Conservation (phyloP, 1,284 basidiomycete species). For the Ceratobasidium sp. region DNA sequence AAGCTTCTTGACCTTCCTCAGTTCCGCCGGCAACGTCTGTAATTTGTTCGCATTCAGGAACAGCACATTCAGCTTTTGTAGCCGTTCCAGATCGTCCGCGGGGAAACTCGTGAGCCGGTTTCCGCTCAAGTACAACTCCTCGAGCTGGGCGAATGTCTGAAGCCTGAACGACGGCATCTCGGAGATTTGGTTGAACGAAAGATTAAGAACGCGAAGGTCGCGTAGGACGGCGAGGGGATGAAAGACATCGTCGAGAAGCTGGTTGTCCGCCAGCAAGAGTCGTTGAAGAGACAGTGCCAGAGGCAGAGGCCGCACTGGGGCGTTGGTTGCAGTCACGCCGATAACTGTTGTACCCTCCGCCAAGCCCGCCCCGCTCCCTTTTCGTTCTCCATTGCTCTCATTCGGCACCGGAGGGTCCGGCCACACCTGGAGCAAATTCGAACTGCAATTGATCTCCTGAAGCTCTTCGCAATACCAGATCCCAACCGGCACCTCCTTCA, state of each 20-base stretch:
- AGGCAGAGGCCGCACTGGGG: constrained; percentile 67
- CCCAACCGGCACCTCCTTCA: constrained; percentile 80
- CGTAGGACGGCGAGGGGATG: constrained; percentile 80
- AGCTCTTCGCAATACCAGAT: constrained; percentile 91
- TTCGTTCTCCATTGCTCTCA: constrained; percentile 52
- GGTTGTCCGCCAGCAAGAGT: constrained; percentile 93
- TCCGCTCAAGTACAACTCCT: constrained; percentile 93
- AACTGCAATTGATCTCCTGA: constrained; percentile 85
- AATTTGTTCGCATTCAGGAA: constrained; percentile 96
- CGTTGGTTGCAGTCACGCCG: neutral
- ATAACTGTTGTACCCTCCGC: constrained; percentile 31
- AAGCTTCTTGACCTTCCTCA: constrained; percentile 86
- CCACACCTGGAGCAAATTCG: constrained; percentile 87
- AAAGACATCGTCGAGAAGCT: constrained; percentile 86
- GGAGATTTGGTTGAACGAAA: constrained; percentile 96
- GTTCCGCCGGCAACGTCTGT: constrained; percentile 91
- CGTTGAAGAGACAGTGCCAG: constrained; percentile 81
- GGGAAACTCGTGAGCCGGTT: constrained; percentile 94
- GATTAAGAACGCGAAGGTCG: constrained; percentile 86
- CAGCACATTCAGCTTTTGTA: constrained; percentile 78
- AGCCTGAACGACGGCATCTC: constrained; percentile 89
- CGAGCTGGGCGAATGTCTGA: constrained; percentile 74
- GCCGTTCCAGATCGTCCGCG: constrained; percentile 83
- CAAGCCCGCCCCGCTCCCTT: constrained; percentile 51
- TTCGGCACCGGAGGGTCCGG: constrained; percentile 69